Base-by-base conservation (phyloP, 805 yeast genomes). In the Starmerella cellae region DNA sequence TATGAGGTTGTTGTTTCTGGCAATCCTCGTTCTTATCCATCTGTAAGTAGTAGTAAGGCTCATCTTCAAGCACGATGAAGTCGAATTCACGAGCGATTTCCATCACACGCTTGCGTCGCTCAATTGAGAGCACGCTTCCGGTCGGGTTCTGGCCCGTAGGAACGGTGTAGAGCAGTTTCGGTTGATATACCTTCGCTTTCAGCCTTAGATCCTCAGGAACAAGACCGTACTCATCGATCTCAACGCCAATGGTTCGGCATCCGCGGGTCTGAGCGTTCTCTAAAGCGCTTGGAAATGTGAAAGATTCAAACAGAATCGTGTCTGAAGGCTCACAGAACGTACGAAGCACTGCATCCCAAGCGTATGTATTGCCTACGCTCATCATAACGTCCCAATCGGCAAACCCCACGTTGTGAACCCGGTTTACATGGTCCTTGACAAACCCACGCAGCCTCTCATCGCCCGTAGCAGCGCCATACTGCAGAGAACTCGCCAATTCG, bases 91-190 rank as follows among this genome's bases (percentile, higher is more conserved):
- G 77, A 27, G 94, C 88, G 48, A 87, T 58, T 48, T 73, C 70
- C 64, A 85, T 84, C 52, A 91, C 71, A 41, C 70, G 74, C 47
- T 63, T 60, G 66, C 95, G 82, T 66, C 97, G 76, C 55, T 82
- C 85, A 22, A 56, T 63, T 26, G 79, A 67, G 54, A 88, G 67
- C 18, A 84, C 81, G 4, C 93, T 77, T 35, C 98, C 98, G 19
- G 95, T 85, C 51, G 98, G 98, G 70, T 88, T 88, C 68, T 88
- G 97, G 49, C 98, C 98, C 6, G 96, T 88, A 51, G 88, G 79
- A 55, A 88, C 82, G 33, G 87, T 77, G 73, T 88, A 88, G 53
- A 88, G 69, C 47, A 88, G 67, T 61, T 79, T 84, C 45, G 74
- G 72, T 5, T 60, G 61, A 95, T 95, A 87, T 57, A 71, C 67